Evolutionary conservation across 192 early-diverging fungal genomes (phyloP), one percentile per base, ranked within the genome.

Genomic region (Backusella morwellensis): DNA sequence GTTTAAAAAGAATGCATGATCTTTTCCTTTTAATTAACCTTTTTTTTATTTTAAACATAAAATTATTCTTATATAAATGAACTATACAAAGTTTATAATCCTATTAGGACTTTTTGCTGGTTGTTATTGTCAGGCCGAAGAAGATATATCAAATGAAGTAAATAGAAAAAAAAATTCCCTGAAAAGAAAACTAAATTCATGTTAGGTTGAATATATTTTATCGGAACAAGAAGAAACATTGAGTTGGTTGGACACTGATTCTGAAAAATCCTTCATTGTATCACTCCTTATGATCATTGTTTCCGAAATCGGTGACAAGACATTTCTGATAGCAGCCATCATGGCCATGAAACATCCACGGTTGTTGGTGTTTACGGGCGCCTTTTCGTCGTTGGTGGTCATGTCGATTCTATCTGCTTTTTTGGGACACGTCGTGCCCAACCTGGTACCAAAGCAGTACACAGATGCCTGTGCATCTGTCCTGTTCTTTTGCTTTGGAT

Each of bases 301-400:
- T 54, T 97, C 95, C 11, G 98, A 99, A 81, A 97, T 99, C 75
- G 98, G 98, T 73, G 98, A 99, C 91, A 99, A 99, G 85, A 99
- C 98, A 32, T 99, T 99, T 80, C 88, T 99, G 74, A 98, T 99
- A 72, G 96, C 97, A 14, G 97, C 97, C 4, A 96, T 99, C 74
- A 93, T 99, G 91, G 97, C 98, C 40, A 99, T 99, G 97, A 94
- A 91, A 81, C 93, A 98, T 83, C 90, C 97, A 42, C 94, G 97
- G 29, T 72, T 92, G 36, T 84, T 97, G 50, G 93, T 99, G 44
- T 99, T 99, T 82, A 83, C 93, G 9, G 95, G 94, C 0, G 95
- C 97, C 3, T 91, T 97, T 76, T 86, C 90, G 11, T 95, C 98
- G 1, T 88, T 99, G 17, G 89, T 88, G 54, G 73, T 99, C 47